phyloP scores from a whole-genome alignment of 2,329 filamentous ascomycete genomes.

The Neurospora sp. region DNA sequence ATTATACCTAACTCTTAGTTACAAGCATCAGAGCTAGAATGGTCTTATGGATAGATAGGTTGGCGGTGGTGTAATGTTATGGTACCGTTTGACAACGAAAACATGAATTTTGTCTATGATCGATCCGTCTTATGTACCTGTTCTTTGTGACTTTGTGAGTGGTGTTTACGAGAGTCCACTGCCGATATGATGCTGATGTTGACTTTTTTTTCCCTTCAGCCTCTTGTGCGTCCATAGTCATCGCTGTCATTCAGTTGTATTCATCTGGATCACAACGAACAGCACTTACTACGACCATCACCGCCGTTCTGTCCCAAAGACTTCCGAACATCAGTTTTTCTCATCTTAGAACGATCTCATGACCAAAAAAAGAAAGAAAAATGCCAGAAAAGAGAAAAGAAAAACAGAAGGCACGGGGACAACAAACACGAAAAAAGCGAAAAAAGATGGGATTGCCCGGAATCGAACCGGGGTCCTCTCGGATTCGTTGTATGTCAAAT shows the following conservation, averaged over 20 bases:
- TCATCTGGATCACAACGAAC: not conserved
- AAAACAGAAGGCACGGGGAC: not conserved
- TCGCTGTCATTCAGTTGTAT: not conserved
- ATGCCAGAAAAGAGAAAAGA: not conserved
- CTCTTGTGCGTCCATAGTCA: not conserved
- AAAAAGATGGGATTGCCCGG: conserved; percentile 11
- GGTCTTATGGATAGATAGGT: not conserved
- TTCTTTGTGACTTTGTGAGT: not conserved
- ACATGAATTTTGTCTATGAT: not conserved
- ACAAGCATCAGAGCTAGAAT: not conserved
- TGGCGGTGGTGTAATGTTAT: not conserved
- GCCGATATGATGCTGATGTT: not conserved
- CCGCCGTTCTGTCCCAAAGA: not conserved
- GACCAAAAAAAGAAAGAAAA: not conserved
- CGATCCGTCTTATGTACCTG: not conserved
- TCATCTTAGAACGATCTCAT: not conserved
- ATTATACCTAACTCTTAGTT: not conserved
- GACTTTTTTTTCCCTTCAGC: not conserved
- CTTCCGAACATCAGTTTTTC: not conserved
- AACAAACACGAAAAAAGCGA: not conserved
- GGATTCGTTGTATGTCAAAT: conserved; percentile 1
- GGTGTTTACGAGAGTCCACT: not conserved
- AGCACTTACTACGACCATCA: not conserved
- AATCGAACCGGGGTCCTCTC: conserved; percentile 17
- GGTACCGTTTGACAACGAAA: not conserved